phyloP scores from a whole-genome alignment of 331 rosid genomes.

The Quercus lobata region DNA sequence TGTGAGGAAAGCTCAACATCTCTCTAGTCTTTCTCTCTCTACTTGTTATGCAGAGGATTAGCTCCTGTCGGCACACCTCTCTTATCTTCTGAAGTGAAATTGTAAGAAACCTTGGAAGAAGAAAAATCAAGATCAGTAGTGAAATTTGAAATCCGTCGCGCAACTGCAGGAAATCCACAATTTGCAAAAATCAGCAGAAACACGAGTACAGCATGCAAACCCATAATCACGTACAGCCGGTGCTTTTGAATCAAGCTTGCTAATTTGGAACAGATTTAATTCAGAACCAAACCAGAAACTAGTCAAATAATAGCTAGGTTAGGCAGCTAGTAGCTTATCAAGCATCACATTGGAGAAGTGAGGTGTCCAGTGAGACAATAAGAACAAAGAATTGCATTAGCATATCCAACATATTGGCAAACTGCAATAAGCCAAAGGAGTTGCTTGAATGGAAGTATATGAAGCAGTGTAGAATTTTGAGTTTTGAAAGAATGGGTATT shows the following conservation, averaged over 20 bases:
- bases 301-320: neutral
- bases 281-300: neutral
- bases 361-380: neutral
- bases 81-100: constrained; percentile 39
- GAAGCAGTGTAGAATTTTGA: neutral
- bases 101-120: constrained; percentile 7
- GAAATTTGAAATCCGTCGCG: constrained; percentile 25
- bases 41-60: constrained; percentile 65
- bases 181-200: constrained; percentile 39
- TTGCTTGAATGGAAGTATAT: neutral
- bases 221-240: constrained; percentile 24
- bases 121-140: neutral
- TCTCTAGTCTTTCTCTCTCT: neutral
- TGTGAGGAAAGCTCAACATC: too few species aligned
- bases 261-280: neutral
- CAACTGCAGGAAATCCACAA: constrained; percentile 33
- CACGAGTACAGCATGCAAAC: constrained; percentile 28
- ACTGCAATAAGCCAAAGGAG: neutral
- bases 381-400: neutral
- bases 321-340: neutral
- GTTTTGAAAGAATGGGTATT: neutral
- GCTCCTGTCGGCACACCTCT: constrained; percentile 59
- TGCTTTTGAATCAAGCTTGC: neutral
- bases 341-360: neutral
- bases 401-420: neutral